phyloP scores from a whole-genome alignment of 2,329 filamentous ascomycete genomes.

The Orbilia quercus region DNA sequence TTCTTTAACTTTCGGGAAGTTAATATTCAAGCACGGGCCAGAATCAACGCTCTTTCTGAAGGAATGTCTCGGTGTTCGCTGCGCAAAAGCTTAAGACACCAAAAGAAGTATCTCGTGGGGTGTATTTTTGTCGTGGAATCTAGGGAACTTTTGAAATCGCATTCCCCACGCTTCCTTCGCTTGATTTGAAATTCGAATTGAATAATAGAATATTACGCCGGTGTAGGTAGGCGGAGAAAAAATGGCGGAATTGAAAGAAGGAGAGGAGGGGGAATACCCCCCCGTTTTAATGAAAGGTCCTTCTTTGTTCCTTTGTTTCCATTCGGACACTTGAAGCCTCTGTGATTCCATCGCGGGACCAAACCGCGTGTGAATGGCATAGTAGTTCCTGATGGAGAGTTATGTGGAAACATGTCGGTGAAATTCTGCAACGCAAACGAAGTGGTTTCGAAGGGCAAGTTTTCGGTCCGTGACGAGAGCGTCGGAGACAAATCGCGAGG shows the following conservation, averaged over 20 bases:
- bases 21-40: conserved; percentile 8
- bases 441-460: neutral
- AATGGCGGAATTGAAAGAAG: conserved; percentile 2
- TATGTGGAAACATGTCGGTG: conserved; percentile 56
- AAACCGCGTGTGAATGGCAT: conserved; percentile 24
- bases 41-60: too few species aligned
- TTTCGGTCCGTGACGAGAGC: neutral
- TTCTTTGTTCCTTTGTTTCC: neutral
- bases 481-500: conserved; percentile 31
- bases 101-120: neutral
- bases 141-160: neutral
- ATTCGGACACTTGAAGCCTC: conserved; percentile 17
- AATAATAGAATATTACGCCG: conserved; percentile 27
- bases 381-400: conserved; percentile 56
- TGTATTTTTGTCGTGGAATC: conserved; percentile 9
- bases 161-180: conserved; percentile 3
- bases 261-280: neutral
- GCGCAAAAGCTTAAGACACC: neutral
- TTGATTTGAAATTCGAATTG: conserved; percentile 39
- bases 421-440: conserved; percentile 41
- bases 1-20: conserved; percentile 9
- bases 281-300: conserved; percentile 16
- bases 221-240: neutral
- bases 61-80: too few species aligned
- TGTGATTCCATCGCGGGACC: conserved; percentile 15